These are phyloP conservation scores for Zelopaecilomyces penicillatus DNA, from an alignment of 2,329 filamentous ascomycete species.

Conservation along the genomic window DNA sequence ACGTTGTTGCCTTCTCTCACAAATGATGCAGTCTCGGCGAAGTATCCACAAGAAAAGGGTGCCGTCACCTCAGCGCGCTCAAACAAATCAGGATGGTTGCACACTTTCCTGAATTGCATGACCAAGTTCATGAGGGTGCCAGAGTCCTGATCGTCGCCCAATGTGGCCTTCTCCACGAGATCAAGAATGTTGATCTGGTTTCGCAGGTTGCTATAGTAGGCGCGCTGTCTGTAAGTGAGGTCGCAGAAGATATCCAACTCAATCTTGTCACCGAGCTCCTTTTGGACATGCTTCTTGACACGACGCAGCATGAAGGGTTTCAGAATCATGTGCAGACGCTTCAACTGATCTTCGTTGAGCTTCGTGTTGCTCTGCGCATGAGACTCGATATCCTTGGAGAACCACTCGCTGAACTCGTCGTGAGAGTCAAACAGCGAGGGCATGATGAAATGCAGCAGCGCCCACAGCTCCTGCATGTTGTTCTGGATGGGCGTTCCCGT, in stretches of 20 bases:
- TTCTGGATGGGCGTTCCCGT: slow-evolving; percentile 98
- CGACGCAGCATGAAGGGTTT: slow-evolving; percentile 99
- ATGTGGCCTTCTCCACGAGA: slow-evolving; percentile 90
- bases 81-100: slow-evolving; percentile 95
- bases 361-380: slow-evolving; percentile 99
- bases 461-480: slow-evolving; percentile 99
- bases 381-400: slow-evolving; percentile 93
- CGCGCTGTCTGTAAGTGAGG: slow-evolving; percentile 89
- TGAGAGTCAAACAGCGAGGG: slow-evolving; percentile 95
- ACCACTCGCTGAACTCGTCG: slow-evolving; percentile 90
- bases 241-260: slow-evolving; percentile 95
- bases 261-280: slow-evolving; percentile 97
- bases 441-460: slow-evolving; percentile 98
- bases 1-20: slow-evolving; percentile 78
- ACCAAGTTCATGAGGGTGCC: slow-evolving; percentile 98
- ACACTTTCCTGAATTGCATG: slow-evolving; percentile 99
- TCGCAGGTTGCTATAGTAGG: slow-evolving; percentile 83
- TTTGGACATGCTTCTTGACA: slow-evolving; percentile 99
- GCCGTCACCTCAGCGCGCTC: slow-evolving; percentile 88
- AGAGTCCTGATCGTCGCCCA: slow-evolving; percentile 89
- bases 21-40: slow-evolving; percentile 92
- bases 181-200: slow-evolving; percentile 99
- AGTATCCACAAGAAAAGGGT: slow-evolving; percentile 74
- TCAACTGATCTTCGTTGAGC: slow-evolving; percentile 94
- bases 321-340: slow-evolving; percentile 94